Evolutionary conservation across 2,329 filamentous ascomycete species (phyloP).

Genomic region (Sporothrix dimorphospora): DNA sequence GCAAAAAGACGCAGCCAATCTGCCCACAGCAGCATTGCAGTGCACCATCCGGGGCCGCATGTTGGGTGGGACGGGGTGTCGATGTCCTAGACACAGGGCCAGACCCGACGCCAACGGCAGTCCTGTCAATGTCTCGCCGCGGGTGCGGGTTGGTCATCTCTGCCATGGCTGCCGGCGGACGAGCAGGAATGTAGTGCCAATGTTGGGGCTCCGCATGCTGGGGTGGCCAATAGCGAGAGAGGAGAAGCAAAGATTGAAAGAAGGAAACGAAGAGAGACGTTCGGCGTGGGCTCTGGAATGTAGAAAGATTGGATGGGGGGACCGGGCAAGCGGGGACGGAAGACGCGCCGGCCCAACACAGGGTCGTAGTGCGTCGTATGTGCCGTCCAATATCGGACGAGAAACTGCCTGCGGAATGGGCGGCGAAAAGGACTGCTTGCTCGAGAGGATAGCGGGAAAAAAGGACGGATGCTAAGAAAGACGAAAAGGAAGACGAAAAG

Average conservation of each 20-base stretch:
- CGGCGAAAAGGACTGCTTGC: background rate
- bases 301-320: constrained; percentile 3
- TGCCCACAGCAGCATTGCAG: constrained; percentile 84
- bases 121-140: constrained; percentile 21
- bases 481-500: background rate
- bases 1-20: constrained; percentile 75
- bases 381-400: background rate
- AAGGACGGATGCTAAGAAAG: background rate
- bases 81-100: constrained; percentile 1
- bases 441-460: no score
- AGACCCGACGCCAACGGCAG: background rate
- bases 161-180: constrained; percentile 22
- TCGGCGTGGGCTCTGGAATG: constrained; percentile 24
- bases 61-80: constrained; percentile 24
- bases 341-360: background rate
- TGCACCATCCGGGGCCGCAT: constrained; percentile 38
- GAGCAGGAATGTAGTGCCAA: constrained; percentile 28
- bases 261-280: background rate
- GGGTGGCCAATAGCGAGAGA: background rate
- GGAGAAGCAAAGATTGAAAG: background rate
- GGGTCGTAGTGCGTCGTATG: background rate
- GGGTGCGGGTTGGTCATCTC: constrained; percentile 25
- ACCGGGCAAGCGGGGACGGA: no score
- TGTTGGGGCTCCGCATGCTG: constrained; percentile 25
- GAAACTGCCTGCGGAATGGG: background rate